These are phyloP conservation scores for Ascosphaera apis DNA, from an alignment of 2,329 filamentous ascomycete genomes.

Conservation along the genomic window DNA sequence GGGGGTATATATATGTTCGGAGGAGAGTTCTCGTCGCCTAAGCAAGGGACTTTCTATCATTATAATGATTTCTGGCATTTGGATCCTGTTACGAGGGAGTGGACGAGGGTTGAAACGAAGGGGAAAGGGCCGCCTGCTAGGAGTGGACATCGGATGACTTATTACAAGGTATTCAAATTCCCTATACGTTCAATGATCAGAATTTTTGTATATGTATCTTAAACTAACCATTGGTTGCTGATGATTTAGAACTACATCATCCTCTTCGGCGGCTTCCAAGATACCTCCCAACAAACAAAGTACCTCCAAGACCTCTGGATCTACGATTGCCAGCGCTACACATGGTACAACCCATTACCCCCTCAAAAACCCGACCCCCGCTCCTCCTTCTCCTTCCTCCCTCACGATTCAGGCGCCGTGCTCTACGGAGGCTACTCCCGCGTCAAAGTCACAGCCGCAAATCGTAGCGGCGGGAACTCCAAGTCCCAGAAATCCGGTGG, in stretches of 20 bases:
- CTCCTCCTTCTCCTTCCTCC: slow-evolving; percentile 77
- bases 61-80: slow-evolving; percentile 97
- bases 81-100: slow-evolving; percentile 65
- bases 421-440: slow-evolving; percentile 86
- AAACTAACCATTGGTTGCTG: neutral
- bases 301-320: slow-evolving; percentile 89
- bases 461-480: no score
- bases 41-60: slow-evolving; percentile 96
- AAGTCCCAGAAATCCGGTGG: slow-evolving; percentile 42
- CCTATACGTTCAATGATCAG: neutral
- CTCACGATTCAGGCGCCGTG: slow-evolving; percentile 73
- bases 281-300: slow-evolving; percentile 83
- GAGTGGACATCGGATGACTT: slow-evolving; percentile 88
- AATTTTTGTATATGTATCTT: neutral
- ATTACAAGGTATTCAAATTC: slow-evolving; percentile 41
- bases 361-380: slow-evolving; percentile 71
- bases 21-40: slow-evolving; percentile 81
- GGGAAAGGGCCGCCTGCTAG: slow-evolving; percentile 55
- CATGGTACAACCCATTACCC: slow-evolving; percentile 63
- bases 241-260: slow-evolving; percentile 54
- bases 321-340: slow-evolving; percentile 72
- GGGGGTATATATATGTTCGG: slow-evolving; percentile 80
- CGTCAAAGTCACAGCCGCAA: slow-evolving; percentile 45
- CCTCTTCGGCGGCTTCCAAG: slow-evolving; percentile 89
- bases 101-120: slow-evolving; percentile 65